Conservation (phyloP, 306 rosid genomes). For the Bauhinia variegata region DNA sequence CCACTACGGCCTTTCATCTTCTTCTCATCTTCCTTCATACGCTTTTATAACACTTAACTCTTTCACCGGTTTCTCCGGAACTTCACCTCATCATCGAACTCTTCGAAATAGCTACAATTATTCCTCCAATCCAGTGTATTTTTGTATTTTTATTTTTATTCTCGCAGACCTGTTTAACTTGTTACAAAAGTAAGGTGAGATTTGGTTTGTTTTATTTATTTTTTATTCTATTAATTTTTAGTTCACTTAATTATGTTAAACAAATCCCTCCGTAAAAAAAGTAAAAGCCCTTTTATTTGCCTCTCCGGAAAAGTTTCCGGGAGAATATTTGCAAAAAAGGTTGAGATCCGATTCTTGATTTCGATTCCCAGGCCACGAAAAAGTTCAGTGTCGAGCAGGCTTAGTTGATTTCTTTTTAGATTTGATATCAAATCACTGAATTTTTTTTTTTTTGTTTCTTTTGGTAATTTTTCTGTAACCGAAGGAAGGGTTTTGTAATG, state of each 20-base stretch:
- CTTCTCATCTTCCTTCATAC: constrained; percentile 89
- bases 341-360: constrained; percentile 6
- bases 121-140: neutral
- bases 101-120: too few species aligned
- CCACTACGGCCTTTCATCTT: constrained; percentile 75
- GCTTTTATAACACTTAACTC: constrained; percentile 58
- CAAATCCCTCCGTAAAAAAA: neutral
- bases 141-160: too few species aligned
- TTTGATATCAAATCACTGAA: neutral
- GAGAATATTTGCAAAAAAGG: neutral
- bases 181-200: neutral
- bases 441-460: neutral
- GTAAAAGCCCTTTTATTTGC: neutral
- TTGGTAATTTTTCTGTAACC: constrained; percentile 11
- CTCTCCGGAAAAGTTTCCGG: neutral
- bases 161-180: too few species aligned
- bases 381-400: constrained; percentile 4
- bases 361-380: constrained; percentile 13
- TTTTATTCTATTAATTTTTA: neutral
- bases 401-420: neutral
- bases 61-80: constrained; percentile 36
- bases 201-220: neutral
- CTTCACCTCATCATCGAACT: neutral
- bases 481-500: constrained; percentile 49
- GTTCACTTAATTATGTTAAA: neutral